Percentiles rank a stretch among this genome's conserved stretches.
Evolutionary conservation across 495 filamentous ascomycete genomes (phyloP).

Genomic region (Eremomyces bilateralis): DNA sequence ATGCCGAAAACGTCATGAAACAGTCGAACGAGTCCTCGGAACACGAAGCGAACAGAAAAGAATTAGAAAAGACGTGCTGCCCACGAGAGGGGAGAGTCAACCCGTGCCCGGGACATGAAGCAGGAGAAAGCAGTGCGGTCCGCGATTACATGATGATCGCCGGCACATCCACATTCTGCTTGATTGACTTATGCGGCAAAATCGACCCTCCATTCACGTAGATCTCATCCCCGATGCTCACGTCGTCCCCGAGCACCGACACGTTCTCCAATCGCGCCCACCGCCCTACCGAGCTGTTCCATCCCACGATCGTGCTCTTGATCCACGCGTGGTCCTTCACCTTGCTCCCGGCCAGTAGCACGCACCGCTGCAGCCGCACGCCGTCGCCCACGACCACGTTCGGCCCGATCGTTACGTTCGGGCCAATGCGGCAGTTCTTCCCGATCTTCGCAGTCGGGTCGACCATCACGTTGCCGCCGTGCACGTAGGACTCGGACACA

Average conservation of each 20-base stretch:
- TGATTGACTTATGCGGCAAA: constrained; percentile 97
- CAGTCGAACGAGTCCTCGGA: no score
- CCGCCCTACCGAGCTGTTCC: constrained; percentile 88
- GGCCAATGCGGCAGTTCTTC: constrained; percentile 95
- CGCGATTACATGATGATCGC: no score
- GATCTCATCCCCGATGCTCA: constrained; percentile 96
- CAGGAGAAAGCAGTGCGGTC: no score
- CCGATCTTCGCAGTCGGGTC: constrained; percentile 92
- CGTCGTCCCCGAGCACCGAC: constrained; percentile 89
- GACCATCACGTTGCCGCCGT: constrained; percentile 92
- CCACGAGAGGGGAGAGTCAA: no score
- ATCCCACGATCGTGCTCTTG: constrained; percentile 97
- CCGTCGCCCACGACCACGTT: constrained; percentile 90
- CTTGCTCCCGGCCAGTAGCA: constrained; percentile 70
- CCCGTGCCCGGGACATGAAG: no score
- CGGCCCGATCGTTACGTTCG: constrained; percentile 92
- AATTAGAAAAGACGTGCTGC: no score
- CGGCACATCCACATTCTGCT: constrained; percentile 94
- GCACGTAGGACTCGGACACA: constrained; percentile 54
- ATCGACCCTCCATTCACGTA: constrained; percentile 97
- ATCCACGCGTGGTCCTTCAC: constrained; percentile 99
- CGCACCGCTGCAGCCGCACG: constrained; percentile 83
- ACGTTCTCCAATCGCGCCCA: constrained; percentile 98
- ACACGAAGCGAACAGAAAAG: no score
- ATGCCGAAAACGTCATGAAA: no score